Percentiles rank a stretch among this genome's conserved stretches.
phyloP scores from a whole-genome alignment of 2,329 filamentous ascomycete species.

The Rhynchosporium agropyri region DNA sequence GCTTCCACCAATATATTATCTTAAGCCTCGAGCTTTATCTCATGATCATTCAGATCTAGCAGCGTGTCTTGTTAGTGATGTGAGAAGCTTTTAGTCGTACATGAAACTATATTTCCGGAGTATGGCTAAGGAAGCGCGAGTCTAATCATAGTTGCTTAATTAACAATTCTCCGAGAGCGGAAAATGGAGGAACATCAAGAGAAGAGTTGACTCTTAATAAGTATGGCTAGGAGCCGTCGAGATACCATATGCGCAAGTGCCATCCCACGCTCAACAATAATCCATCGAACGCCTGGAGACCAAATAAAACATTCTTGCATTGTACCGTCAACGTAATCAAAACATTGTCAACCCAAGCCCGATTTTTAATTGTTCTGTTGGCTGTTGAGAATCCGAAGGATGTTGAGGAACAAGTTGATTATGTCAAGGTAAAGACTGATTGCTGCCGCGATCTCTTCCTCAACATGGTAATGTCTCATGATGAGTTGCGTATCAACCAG shows the following conservation, averaged over 20 bases:
- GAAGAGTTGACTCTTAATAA: neutral
- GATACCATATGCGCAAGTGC: neutral
- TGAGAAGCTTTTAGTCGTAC: too few species aligned
- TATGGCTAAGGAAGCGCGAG: too few species aligned
- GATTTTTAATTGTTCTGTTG: constrained; percentile 80
- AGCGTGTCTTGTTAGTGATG: too few species aligned
- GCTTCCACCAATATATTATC: too few species aligned
- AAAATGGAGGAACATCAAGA: too few species aligned
- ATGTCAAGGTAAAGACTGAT: constrained; percentile 96
- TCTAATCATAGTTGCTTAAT: too few species aligned
- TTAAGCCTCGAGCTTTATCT: too few species aligned
- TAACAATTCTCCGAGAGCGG: too few species aligned
- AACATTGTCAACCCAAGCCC: neutral
- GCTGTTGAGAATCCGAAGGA: constrained; percentile 93
- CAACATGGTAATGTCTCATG: constrained; percentile 93
- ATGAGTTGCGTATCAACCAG: constrained; percentile 95
- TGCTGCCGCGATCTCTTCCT: constrained; percentile 94
- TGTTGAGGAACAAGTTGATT: constrained; percentile 95
- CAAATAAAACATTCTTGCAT: neutral
- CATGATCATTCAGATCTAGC: too few species aligned
- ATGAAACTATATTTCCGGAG: too few species aligned
- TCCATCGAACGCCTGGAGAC: neutral
- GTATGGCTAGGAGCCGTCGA: neutral
- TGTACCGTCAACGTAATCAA: neutral
- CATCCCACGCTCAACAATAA: neutral